These are phyloP conservation scores for Spongispora temasekensis DNA, from an alignment of 1,284 basidiomycete species.

Conservation along the genomic window DNA sequence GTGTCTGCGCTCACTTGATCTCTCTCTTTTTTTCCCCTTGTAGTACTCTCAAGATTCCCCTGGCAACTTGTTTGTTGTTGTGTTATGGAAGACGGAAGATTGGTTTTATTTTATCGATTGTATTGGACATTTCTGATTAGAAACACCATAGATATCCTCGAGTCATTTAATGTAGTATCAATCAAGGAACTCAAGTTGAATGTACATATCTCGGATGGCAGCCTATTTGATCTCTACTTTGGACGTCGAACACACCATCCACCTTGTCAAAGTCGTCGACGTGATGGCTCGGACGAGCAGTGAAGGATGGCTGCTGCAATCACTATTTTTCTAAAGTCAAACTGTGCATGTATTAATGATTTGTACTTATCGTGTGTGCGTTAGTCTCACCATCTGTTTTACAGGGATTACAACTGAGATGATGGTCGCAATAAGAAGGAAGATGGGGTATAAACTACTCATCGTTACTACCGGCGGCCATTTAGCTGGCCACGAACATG, in stretches of 20 bases:
- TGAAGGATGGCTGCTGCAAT: neutral
- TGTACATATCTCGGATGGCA: no score
- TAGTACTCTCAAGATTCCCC: neutral
- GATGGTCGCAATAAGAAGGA: neutral
- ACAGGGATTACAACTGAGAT: neutral
- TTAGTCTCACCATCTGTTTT: neutral
- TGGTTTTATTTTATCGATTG: neutral
- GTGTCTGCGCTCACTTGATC: no score
- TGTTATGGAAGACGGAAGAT: neutral
- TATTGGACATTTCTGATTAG: neutral
- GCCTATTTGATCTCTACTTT: no score
- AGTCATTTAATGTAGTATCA: neutral
- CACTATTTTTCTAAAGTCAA: neutral
- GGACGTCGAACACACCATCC: neutral
- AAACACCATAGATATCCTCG: neutral
- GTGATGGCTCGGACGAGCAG: no score
- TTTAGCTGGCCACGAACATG: neutral
- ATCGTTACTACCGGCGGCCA: neutral
- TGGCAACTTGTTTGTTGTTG: neutral
- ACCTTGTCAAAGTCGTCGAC: no score
- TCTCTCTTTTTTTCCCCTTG: no score
- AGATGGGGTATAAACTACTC: neutral
- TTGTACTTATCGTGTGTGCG: neutral
- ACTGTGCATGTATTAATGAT: neutral
- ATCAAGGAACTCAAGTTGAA: neutral